Evolutionary conservation across 1,284 basidiomycete genomes (phyloP).

Genomic region (Rhodotorula sp.): DNA sequence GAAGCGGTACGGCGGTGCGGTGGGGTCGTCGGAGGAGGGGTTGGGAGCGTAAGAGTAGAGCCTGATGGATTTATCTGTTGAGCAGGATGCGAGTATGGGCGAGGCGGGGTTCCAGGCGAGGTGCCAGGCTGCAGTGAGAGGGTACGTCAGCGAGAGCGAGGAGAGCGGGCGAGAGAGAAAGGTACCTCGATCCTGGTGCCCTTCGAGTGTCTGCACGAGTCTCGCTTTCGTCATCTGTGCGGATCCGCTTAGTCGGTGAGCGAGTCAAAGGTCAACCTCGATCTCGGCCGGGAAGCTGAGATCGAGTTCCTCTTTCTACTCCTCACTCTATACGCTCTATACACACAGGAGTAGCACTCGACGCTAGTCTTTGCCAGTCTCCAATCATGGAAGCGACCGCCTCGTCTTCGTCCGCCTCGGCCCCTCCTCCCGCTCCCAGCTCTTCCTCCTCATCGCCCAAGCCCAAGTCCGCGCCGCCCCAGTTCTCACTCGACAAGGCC

Average conservation of each 20-base stretch:
- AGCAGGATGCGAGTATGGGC: slow-evolving; percentile 85
- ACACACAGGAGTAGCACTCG: no score
- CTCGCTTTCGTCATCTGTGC: neutral
- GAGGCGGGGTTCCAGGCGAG: slow-evolving; percentile 87
- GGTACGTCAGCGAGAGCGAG: slow-evolving; percentile 8
- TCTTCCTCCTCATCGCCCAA: no score
- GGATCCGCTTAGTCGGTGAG: neutral
- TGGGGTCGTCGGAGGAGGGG: slow-evolving; percentile 26
- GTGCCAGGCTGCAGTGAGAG: slow-evolving; percentile 62
- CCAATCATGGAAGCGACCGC: neutral
- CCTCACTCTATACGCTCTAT: neutral
- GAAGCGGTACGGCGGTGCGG: slow-evolving; percentile 35
- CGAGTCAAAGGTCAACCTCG: neutral
- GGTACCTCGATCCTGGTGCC: slow-evolving; percentile 72
- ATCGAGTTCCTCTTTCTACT: neutral
- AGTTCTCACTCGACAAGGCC: slow-evolving; percentile 47
- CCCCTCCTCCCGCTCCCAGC: neutral
- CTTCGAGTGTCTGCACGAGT: slow-evolving; percentile 50
- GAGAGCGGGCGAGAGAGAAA: slow-evolving; percentile 11
- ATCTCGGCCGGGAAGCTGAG: neutral
- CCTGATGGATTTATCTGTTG: slow-evolving; percentile 87
- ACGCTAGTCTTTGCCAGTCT: neutral
- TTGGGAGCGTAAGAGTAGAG: slow-evolving; percentile 67
- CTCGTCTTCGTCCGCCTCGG: neutral
- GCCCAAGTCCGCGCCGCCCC: slow-evolving; percentile 44